Evolutionary conservation across 345 rosid genomes (phyloP).

Genomic region (Trapa incisa): DNA sequence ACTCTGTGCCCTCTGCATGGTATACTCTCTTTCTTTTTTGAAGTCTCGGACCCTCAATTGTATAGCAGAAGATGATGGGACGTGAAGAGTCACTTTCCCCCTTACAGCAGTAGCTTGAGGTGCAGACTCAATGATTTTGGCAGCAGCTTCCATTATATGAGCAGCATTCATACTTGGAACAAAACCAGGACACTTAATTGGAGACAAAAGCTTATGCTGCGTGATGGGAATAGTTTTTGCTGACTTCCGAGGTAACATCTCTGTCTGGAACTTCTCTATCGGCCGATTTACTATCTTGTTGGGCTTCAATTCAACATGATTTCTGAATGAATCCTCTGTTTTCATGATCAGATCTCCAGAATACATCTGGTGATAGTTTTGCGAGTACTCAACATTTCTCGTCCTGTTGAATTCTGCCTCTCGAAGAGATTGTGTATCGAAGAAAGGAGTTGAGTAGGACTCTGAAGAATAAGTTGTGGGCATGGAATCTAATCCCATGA

Average conservation of each 20-base stretch:
- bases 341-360: conserved; percentile 39
- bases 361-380: conserved; percentile 33
- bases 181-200: conserved; percentile 82
- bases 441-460: conserved; percentile 43
- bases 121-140: conserved; percentile 54
- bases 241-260: conserved; percentile 80
- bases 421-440: conserved; percentile 46
- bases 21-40: conserved; percentile 55
- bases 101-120: conserved; percentile 31
- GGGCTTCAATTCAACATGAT: conserved; percentile 27
- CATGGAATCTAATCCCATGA: conserved; percentile 87
- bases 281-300: conserved; percentile 41
- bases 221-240: conserved; percentile 91
- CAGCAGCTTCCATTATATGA: conserved; percentile 94
- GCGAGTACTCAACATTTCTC: conserved; percentile 39
- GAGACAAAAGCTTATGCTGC: conserved; percentile 83
- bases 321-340: conserved; percentile 26
- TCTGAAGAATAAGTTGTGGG: conserved; percentile 48
- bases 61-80: conserved; percentile 40
- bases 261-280: conserved; percentile 87
- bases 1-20: conserved; percentile 37
- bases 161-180: conserved; percentile 73
- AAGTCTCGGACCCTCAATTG: conserved; percentile 53
- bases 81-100: conserved; percentile 26
- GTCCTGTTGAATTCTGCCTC: conserved; percentile 23